phyloP scores from a whole-genome alignment of 768 basidiomycete species.

The Mycena epipterygia region DNA sequence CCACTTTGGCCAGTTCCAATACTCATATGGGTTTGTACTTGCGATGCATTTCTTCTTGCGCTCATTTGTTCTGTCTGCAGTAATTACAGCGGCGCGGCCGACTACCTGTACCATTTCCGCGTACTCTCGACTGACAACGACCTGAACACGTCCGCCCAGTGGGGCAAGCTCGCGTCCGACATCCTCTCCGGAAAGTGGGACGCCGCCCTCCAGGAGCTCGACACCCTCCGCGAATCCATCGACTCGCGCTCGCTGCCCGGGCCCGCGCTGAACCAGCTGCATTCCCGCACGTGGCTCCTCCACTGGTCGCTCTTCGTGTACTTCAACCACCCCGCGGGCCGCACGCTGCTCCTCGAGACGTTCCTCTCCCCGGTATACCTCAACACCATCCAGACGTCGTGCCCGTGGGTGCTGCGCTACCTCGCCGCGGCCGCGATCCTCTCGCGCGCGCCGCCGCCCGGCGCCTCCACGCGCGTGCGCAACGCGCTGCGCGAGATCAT shows the following conservation, averaged over 20 bases:
- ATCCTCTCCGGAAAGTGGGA: conserved; percentile 97
- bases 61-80: conserved; percentile 18
- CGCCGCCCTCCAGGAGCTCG: conserved; percentile 93
- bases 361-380: conserved; percentile 98
- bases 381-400: conserved; percentile 97
- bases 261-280: conserved; percentile 88
- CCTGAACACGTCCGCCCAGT: conserved; percentile 96
- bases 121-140: conserved; percentile 95
- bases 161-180: conserved; percentile 98
- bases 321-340: conserved; percentile 95
- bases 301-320: conserved; percentile 99
- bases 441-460: conserved; percentile 63
- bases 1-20: conserved; percentile 99
- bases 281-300: conserved; percentile 95
- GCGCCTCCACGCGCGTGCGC: conserved; percentile 79
- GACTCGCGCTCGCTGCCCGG: conserved; percentile 83
- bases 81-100: conserved; percentile 95
- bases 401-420: conserved; percentile 95
- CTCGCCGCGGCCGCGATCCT: conserved; percentile 94
- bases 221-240: conserved; percentile 93
- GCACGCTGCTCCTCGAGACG: conserved; percentile 93
- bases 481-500: conserved; percentile 93
- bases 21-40: conserved; percentile 79
- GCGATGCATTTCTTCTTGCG: too few species aligned
- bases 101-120: conserved; percentile 99